These are phyloP conservation scores for Neurospora africana DNA, from an alignment of 495 filamentous ascomycete species.

Conservation along the genomic window DNA sequence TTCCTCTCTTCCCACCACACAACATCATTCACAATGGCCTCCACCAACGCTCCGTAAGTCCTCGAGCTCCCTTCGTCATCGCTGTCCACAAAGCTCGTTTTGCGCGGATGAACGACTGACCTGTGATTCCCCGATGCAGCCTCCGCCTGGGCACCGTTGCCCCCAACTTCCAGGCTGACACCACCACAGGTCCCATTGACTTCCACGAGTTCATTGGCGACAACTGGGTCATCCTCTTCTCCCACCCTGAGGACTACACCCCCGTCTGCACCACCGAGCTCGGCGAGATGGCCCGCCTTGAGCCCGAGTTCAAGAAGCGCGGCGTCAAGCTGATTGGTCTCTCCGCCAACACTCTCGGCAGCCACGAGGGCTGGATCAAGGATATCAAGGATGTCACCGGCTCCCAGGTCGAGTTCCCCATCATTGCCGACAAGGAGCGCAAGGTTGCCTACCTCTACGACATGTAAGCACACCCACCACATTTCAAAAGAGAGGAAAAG, in stretches of 20 bases:
- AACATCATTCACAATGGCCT: slow-evolving; percentile 37
- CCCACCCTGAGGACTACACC: slow-evolving; percentile 89
- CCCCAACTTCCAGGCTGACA: slow-evolving; percentile 89
- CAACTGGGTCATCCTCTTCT: slow-evolving; percentile 94
- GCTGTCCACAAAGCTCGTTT: background rate
- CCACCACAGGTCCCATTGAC: slow-evolving; percentile 83
- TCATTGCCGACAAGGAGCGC: slow-evolving; percentile 93
- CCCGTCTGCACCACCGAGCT: slow-evolving; percentile 98
- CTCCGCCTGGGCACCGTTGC: slow-evolving; percentile 85
- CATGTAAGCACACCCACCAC: slow-evolving; percentile 53
- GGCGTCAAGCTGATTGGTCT: slow-evolving; percentile 94
- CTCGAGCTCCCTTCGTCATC: background rate
- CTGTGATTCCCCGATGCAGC: slow-evolving; percentile 20
- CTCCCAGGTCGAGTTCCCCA: slow-evolving; percentile 78
- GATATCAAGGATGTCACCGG: slow-evolving; percentile 91
- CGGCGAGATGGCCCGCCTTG: slow-evolving; percentile 89
- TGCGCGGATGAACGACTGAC: slow-evolving; percentile 2
- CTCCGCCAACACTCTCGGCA: slow-evolving; percentile 66
- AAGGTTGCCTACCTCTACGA: slow-evolving; percentile 88
- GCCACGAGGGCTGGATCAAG: slow-evolving; percentile 72
- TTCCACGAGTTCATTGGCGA: slow-evolving; percentile 96
- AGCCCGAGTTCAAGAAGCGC: slow-evolving; percentile 91
- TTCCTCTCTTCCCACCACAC: background rate
- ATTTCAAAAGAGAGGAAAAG: background rate
- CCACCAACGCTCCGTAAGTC: slow-evolving; percentile 39